Conservation (phyloP, 2,329 filamentous ascomycete genomes). For the Aspergillus unguis region DNA sequence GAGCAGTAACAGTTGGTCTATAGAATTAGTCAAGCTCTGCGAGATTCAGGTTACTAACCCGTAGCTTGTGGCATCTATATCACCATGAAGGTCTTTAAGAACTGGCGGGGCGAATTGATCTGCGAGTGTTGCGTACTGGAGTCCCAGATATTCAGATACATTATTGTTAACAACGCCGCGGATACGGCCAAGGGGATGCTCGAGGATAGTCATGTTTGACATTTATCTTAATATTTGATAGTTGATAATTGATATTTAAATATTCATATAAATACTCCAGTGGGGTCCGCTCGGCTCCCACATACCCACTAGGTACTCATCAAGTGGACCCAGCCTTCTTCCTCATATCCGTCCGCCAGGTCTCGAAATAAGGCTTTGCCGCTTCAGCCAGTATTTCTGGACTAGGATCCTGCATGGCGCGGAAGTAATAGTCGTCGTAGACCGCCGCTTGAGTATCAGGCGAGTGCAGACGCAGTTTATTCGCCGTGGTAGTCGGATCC, state of each 20-base stretch:
- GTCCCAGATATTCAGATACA: slow-evolving; percentile 29
- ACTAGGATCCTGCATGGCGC: not conserved
- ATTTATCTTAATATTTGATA: no score
- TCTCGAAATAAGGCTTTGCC: not conserved
- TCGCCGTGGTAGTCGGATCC: not conserved
- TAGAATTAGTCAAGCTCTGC: not conserved
- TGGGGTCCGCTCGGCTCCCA: no score
- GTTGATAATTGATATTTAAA: no score
- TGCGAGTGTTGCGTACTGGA: slow-evolving; percentile 37
- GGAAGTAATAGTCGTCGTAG: not conserved
- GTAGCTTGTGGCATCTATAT: slow-evolving; percentile 33
- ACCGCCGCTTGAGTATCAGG: not conserved
- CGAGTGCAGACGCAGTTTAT: not conserved
- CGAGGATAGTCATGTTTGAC: no score
- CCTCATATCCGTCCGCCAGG: not conserved
- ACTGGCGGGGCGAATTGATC: slow-evolving; percentile 34
- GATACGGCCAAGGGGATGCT: no score
- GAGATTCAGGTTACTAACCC: slow-evolving; percentile 26
- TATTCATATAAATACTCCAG: no score
- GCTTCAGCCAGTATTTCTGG: not conserved
- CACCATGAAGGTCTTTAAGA: slow-evolving; percentile 23
- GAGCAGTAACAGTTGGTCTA: slow-evolving; percentile 40
- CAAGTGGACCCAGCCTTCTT: not conserved
- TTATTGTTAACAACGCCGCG: no score
- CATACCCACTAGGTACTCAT: no score